phyloP scores from a whole-genome alignment of 2,329 filamentous ascomycete genomes.

The Endocalyx cinctus region DNA sequence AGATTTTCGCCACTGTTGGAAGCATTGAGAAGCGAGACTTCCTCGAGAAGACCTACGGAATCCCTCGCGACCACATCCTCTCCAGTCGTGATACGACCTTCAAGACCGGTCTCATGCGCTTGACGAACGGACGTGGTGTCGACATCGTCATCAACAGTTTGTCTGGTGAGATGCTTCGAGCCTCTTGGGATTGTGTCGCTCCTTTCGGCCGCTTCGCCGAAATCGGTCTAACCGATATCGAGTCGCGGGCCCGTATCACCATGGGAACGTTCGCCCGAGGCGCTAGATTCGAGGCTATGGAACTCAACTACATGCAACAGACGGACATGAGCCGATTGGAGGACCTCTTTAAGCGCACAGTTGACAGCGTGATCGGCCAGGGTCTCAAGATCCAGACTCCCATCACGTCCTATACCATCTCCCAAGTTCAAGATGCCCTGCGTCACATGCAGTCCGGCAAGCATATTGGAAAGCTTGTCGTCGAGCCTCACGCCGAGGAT shows the following conservation, averaged over 20 bases:
- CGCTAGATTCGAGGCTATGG: too few relatives aligned
- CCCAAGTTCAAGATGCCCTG: constrained; percentile 25
- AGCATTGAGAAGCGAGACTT: constrained; percentile 9
- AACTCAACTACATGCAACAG: too few relatives aligned
- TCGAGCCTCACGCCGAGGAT: constrained; percentile 2
- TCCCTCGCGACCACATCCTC: constrained; percentile 12
- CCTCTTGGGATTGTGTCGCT: constrained; percentile 6
- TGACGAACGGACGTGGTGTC: constrained; percentile 10
- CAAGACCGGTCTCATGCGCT: constrained; percentile 1
- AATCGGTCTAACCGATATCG: constrained; percentile 12
- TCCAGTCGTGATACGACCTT: constrained; percentile 12
- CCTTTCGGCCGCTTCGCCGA: constrained; percentile 12
- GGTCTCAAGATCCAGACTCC: too few relatives aligned
- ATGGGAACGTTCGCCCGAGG: too few relatives aligned
- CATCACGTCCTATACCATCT: constrained; percentile 3
- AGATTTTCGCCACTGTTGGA: constrained; percentile 12
- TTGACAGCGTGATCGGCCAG: too few relatives aligned
- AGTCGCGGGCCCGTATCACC: too few relatives aligned
- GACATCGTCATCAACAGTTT: constrained; percentile 17
- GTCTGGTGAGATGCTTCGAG: constrained; percentile 8
- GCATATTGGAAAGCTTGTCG: constrained; percentile 34
- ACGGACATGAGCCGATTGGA: too few relatives aligned
- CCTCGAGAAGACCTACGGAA: constrained; percentile 3
- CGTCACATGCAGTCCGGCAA: constrained; percentile 31
- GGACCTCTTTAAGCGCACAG: too few relatives aligned